Evolutionary conservation across 305 asterid genomes (phyloP).

Genomic region (Ajuga reptans): DNA sequence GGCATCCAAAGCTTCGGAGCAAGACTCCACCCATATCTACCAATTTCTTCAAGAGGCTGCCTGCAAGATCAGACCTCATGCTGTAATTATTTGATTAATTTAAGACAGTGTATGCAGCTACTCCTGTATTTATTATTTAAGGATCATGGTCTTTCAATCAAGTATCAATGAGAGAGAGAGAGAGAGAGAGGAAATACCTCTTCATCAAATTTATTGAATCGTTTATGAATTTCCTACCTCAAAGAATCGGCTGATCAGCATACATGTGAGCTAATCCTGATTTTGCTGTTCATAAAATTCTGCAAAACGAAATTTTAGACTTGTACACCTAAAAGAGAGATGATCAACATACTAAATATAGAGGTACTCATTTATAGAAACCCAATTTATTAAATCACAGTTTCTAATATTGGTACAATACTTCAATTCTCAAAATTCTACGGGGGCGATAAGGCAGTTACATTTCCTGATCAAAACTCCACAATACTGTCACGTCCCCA

Average conservation of each 20-base stretch:
- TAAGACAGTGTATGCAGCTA: background rate
- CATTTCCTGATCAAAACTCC: slow-evolving; percentile 21
- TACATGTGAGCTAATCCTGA: background rate
- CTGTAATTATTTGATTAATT: too few species aligned
- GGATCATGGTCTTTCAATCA: too few species aligned
- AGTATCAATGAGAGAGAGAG: too few species aligned
- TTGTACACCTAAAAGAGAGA: too few species aligned
- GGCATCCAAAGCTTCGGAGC: background rate
- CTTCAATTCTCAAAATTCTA: background rate
- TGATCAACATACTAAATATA: background rate
- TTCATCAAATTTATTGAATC: too few species aligned
- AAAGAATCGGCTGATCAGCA: background rate
- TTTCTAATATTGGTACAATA: slow-evolving; percentile 17
- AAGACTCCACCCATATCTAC: background rate
- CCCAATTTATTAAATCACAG: slow-evolving; percentile 23
- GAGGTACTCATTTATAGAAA: slow-evolving; percentile 2
- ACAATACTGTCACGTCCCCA: background rate
- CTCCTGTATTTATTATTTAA: background rate
- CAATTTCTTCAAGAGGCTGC: background rate
- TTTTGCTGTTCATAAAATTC: too few species aligned
- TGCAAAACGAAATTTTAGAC: too few species aligned
- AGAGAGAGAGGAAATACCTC: too few species aligned
- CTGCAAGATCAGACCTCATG: background rate
- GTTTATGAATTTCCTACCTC: too few species aligned
- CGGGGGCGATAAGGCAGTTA: slow-evolving; percentile 1